Percentiles rank a stretch among this genome's conserved stretches.
Evolutionary conservation across 2,329 filamentous ascomycete species (phyloP).

Genomic region (Lachnellula cervina): DNA sequence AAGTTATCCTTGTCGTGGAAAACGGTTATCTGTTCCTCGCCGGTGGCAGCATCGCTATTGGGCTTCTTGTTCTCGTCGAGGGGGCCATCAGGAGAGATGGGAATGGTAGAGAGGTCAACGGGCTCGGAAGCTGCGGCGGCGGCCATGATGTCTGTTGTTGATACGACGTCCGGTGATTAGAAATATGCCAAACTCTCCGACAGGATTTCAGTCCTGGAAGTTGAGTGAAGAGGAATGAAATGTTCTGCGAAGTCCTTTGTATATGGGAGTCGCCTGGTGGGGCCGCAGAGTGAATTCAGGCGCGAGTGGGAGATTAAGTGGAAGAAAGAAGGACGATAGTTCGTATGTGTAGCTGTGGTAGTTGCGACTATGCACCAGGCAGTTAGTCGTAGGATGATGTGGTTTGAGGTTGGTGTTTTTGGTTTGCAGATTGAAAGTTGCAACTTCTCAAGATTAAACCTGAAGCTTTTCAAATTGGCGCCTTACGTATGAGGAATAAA

Average conservation of each 20-base stretch:
- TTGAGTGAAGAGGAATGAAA: not conserved
- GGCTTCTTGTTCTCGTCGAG: slow-evolving; percentile 41
- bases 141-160: slow-evolving; percentile 22
- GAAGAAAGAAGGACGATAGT: slow-evolving; percentile 6
- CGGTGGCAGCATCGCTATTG: slow-evolving; percentile 39
- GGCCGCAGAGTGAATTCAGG: not conserved
- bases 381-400: slow-evolving; percentile 15
- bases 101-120: slow-evolving; percentile 64
- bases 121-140: slow-evolving; percentile 21
- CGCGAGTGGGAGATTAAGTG: not conserved
- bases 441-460: not conserved
- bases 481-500: not conserved
- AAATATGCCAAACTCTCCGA: not conserved
- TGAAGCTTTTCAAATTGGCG: not conserved
- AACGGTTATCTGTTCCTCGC: slow-evolving; percentile 74
- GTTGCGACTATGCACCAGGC: slow-evolving; percentile 29
- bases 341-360: slow-evolving; percentile 2
- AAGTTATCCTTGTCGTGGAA: slow-evolving; percentile 99
- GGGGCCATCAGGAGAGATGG: slow-evolving; percentile 58
- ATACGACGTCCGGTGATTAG: slow-evolving; percentile 1
- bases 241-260: not conserved
- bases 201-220: too few relatives aligned
- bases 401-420: slow-evolving; percentile 1
- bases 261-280: not conserved
- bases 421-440: not conserved